These are phyloP conservation scores for Sicyos edulis DNA, from an alignment of 306 rosid species.

Conservation along the genomic window DNA sequence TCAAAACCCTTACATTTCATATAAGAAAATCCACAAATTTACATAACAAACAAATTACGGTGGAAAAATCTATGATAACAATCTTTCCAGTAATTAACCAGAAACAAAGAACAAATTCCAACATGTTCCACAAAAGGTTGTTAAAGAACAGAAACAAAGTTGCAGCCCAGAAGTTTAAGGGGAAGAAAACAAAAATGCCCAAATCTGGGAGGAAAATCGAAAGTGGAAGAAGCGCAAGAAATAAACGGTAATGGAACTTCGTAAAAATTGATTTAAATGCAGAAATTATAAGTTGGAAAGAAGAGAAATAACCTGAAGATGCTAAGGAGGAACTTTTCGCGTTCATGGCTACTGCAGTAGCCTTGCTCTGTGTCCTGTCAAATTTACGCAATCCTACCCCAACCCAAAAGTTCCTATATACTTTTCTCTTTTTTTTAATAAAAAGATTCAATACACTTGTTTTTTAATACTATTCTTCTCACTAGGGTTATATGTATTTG, in stretches of 20 bases:
- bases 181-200: background rate
- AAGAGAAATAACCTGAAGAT: slow-evolving; percentile 37
- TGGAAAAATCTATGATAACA: background rate
- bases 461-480: too few relatives aligned
- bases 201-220: background rate
- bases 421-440: background rate
- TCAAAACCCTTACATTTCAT: background rate
- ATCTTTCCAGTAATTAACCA: background rate
- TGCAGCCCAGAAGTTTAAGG: background rate
- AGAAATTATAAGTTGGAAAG: background rate
- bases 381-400: background rate
- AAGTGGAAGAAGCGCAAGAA: background rate
- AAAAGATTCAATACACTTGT: too few relatives aligned
- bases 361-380: background rate
- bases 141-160: background rate
- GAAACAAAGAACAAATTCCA: slow-evolving; percentile 5
- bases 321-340: slow-evolving; percentile 35
- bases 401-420: background rate
- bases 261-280: background rate
- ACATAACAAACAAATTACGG: background rate
- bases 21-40: background rate
- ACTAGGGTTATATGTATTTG: too few relatives aligned
- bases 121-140: background rate
- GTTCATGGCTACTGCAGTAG: slow-evolving; percentile 40
- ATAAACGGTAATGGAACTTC: background rate